Base-by-base conservation (phyloP, 139 green algal genomes). In the Desmodesmus armatus region DNA sequence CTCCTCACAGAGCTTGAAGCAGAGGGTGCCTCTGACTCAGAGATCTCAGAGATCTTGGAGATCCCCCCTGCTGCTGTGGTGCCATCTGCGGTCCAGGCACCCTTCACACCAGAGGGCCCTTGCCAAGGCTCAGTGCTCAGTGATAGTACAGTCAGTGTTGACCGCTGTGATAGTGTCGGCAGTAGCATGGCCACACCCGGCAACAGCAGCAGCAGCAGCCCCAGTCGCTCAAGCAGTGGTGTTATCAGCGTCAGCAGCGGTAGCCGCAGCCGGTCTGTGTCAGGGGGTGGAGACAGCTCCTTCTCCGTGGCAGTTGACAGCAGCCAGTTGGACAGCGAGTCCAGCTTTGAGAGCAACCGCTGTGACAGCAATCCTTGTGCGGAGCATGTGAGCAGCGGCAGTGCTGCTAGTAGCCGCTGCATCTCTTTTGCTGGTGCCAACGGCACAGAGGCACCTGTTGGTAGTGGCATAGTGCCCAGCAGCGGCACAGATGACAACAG, bases 281-380 rank as follows among this genome's bases (percentile, higher is more conserved):
- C 29, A 69, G n/a, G n/a, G n/a, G n/a, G n/a, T n/a, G n/a, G 7
- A 41, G 63, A 72, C 63, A 44, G 63, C 63, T 72, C 31, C n/a
- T 72, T 31, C 63, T 44, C 63, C 43, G 29, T 33, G 43, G 9
- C 31, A 27, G 11, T 41, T 72, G 29, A 44, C 63, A 33, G 63
- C 31, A 0, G 43, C 13, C 9, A 72, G 31, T 5, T 25, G 31
- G 43, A 21, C 63, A 72, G 63, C 63, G 43, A n/a, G n/a, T n/a
- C n/a, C n/a, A n/a, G n/a, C n/a, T n/a, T n/a, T 29, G 7, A 69
- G 60, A 69, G 29, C 15, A 69, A 69, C 60, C 29, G 60, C 21
- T 35, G 60, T 27, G 60, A 13, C 60, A 69, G 15, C 60, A 69
- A 23, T 33, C 15, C 17, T n/a, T 37, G 60, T 11, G 29, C 25